A percentile compares a stretch with the other conserved stretches of the same genome.
Evolutionary conservation across 2,329 filamentous ascomycete genomes (phyloP).

Genomic region (Nothopassalora personata): DNA sequence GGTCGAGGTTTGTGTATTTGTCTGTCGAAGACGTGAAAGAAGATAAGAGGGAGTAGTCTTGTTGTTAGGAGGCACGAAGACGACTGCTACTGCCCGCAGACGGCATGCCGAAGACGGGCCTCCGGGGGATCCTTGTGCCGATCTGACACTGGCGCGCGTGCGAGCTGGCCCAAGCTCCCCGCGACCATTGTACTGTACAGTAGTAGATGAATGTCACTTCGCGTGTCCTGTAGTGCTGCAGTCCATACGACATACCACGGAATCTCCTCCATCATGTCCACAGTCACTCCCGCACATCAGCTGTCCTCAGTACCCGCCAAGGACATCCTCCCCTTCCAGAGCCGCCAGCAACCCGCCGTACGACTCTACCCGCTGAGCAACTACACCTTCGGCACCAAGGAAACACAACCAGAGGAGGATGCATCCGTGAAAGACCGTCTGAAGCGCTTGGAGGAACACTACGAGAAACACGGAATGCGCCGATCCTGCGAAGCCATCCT

Average conservation of each 20-base stretch:
- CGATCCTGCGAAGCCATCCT: slow-evolving; percentile 95
- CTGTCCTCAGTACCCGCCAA: slow-evolving; percentile 23
- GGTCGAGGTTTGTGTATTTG: background rate
- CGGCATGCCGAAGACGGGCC: background rate
- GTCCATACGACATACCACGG: background rate
- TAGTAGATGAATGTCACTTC: slow-evolving; percentile 2
- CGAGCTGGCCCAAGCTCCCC: background rate
- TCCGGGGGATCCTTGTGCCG: background rate
- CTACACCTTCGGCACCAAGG: slow-evolving; percentile 98
- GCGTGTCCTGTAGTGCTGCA: background rate
- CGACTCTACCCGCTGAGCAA: slow-evolving; percentile 86
- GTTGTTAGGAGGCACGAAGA: background rate
- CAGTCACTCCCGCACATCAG: slow-evolving; percentile 25
- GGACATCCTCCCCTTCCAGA: slow-evolving; percentile 63
- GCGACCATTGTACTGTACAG: background rate
- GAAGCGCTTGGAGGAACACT: slow-evolving; percentile 94
- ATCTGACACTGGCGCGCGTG: background rate
- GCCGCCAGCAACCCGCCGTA: slow-evolving; percentile 82
- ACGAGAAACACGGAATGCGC: slow-evolving; percentile 86
- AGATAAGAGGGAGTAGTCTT: background rate
- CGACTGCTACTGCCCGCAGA: background rate
- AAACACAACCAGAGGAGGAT: slow-evolving; percentile 96
- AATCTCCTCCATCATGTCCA: slow-evolving; percentile 21
- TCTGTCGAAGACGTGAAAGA: background rate
- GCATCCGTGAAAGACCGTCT: slow-evolving; percentile 88